Evolutionary conservation across 2,329 filamentous ascomycete genomes (phyloP).

Genomic region (Tympanopsis confertula): DNA sequence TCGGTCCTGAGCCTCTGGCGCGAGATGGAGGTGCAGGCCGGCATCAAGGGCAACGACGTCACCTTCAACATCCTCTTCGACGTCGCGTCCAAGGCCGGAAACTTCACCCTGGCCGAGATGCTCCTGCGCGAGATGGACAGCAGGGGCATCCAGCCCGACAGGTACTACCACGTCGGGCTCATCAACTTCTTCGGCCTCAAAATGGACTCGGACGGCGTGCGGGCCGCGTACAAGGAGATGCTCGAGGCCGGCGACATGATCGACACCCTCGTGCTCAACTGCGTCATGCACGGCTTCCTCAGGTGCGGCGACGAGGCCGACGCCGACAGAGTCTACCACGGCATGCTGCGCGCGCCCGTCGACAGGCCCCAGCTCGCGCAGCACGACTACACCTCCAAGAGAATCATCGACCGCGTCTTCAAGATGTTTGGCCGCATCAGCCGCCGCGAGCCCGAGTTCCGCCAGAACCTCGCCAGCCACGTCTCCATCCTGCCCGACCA

Average conservation of each 20-base stretch:
- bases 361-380: conserved; percentile 26
- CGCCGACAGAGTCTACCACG: conserved; percentile 69
- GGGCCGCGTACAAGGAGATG: conserved; percentile 69
- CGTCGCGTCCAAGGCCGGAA: conserved; percentile 72
- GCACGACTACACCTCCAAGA: conserved; percentile 31
- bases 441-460: conserved; percentile 42
- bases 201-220: conserved; percentile 61
- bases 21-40: conserved; percentile 71
- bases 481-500: conserved; percentile 63
- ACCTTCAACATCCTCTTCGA: conserved; percentile 93
- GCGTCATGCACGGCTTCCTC: conserved; percentile 69
- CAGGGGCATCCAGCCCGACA: conserved; percentile 58
- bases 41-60: conserved; percentile 56
- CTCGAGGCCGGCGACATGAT: conserved; percentile 79
- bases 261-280: conserved; percentile 77
- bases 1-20: conserved; percentile 70
- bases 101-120: conserved; percentile 73
- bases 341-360: conserved; percentile 61
- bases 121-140: conserved; percentile 70
- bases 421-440: conserved; percentile 44
- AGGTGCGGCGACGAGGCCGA: conserved; percentile 63
- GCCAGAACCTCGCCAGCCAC: conserved; percentile 40
- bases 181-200: conserved; percentile 76
- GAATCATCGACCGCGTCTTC: conserved; percentile 40
- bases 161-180: conserved; percentile 69